Percentiles rank a stretch among this genome's conserved stretches.
These are phyloP conservation scores for Endothia cerciana DNA, from an alignment of 2,329 filamentous ascomycete species.

Conservation along the genomic window DNA sequence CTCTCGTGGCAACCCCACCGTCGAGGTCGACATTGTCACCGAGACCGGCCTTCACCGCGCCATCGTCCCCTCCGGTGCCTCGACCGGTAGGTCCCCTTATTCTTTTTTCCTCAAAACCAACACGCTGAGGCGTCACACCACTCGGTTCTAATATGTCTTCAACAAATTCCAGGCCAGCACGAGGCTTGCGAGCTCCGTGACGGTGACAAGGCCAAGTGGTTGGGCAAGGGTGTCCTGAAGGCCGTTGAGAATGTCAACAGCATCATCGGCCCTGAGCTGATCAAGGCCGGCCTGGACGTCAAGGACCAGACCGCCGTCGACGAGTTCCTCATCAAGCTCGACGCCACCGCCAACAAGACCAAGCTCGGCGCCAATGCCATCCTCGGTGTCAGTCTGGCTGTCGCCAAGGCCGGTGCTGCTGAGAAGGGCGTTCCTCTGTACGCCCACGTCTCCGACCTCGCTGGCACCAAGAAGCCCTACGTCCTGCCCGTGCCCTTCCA, in stretches of 20 bases:
- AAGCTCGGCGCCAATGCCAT: constrained; percentile 89
- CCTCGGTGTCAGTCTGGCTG: constrained; percentile 80
- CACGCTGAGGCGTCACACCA: constrained; percentile 19
- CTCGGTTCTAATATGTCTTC: constrained; percentile 27
- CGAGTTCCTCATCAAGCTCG: constrained; percentile 82
- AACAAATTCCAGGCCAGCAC: constrained; percentile 68
- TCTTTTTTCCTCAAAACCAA: too few relatives aligned
- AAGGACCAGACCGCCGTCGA: constrained; percentile 87
- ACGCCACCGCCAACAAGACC: constrained; percentile 84
- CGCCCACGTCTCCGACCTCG: constrained; percentile 84
- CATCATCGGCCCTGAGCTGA: constrained; percentile 77
- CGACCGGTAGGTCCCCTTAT: constrained; percentile 70
- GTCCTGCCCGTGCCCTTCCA: constrained; percentile 90
- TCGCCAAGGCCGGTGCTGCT: constrained; percentile 87
- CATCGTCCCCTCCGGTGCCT: constrained; percentile 95
- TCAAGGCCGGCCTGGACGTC: constrained; percentile 81
- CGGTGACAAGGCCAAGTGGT: constrained; percentile 85
- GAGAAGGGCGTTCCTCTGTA: constrained; percentile 89
- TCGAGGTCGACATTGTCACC: constrained; percentile 96
- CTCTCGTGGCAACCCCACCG: constrained; percentile 97
- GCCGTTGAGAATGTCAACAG: constrained; percentile 86
- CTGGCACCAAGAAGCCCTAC: constrained; percentile 89
- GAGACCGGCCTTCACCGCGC: constrained; percentile 96
- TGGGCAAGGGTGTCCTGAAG: constrained; percentile 84
- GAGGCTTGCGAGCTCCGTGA: constrained; percentile 91